Evolutionary conservation across 306 rosid species (phyloP), one percentile per base, ranked within the genome.

Genomic region (Heteromeles arbutifolia): DNA sequence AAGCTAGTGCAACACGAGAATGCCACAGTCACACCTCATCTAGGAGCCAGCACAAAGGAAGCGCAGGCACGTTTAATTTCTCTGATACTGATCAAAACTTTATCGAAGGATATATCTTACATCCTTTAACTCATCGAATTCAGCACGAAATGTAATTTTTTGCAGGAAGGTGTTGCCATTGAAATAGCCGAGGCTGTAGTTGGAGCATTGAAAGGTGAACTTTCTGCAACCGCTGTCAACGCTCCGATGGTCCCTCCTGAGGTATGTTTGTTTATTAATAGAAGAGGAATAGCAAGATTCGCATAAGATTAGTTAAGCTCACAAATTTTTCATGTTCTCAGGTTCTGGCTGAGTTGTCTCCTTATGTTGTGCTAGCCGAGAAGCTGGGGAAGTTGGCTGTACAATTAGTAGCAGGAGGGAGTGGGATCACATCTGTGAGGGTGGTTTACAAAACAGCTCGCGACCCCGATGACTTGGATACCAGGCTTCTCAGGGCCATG

Each of bases 161-260:
- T 74, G 11, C 83, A 93, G 97, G 98, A 94, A 78, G 98, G 96
- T 22, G 98, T 94, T 37, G 98, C 98, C 76, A 90, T 94, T 79
- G 98, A 94, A 83, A 94, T 94, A 81, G 97, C 97, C 4, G 98
- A 94, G 84, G 98, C 97, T 62, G 98, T 94, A 26, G 75, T 91
- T n/a, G 97, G 97, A 78, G 97, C 96, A 18, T 84, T 90, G 77
- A 86, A 85, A 8, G 98, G 98, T 6, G 98, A 94, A 70, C 96
- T 94, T 58, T 90, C 97, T n/a, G 90, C 98, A 26, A 94, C 98
- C 15, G 97, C 97, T n/a, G 96, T 91, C 63, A 94, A 94, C 75
- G 98, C 97, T 63, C 98, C 98, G n/a, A 94, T 91, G 98, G 98
- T 94, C 62, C 78, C 97, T 45, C 90, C 96, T 26, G 90, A 94